Conservation (phyloP, 805 yeast species). For the Millerago galiae region DNA sequence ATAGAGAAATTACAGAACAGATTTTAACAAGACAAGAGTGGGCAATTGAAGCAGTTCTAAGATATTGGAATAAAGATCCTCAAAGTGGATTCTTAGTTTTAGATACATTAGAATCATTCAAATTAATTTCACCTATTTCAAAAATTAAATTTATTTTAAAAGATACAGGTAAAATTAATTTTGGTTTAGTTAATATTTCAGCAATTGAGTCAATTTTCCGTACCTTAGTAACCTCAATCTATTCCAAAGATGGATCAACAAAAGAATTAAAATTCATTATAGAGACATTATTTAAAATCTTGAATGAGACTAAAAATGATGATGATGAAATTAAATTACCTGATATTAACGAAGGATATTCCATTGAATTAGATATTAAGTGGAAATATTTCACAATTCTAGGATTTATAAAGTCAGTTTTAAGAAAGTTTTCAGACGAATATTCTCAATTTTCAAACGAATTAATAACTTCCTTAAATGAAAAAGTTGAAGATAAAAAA, state of each 20-base stretch:
- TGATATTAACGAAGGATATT: conserved; percentile 22
- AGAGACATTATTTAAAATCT: conserved; percentile 20
- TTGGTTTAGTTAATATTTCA: conserved; percentile 38
- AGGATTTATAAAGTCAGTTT: conserved; percentile 31
- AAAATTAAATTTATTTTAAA: conserved; percentile 38
- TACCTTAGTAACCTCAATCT: conserved; percentile 25
- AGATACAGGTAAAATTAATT: conserved; percentile 25
- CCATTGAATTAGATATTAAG: conserved; percentile 28
- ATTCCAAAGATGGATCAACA: conserved; percentile 15
- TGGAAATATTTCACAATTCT: conserved; percentile 38
- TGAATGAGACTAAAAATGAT: conserved; percentile 17
- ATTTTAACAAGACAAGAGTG: conserved; percentile 29
- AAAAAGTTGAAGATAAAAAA: conserved; percentile 27
- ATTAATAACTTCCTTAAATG: conserved; percentile 29
- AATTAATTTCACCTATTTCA: conserved; percentile 35
- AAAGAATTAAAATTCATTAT: conserved; percentile 25
- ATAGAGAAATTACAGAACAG: conserved; percentile 4
- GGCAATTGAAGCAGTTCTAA: conserved; percentile 50
- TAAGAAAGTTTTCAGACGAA: conserved; percentile 41
- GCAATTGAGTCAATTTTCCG: conserved; percentile 38
- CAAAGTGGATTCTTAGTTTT: conserved; percentile 57
- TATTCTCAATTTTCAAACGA: conserved; percentile 26
- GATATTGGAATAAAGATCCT: conserved; percentile 61
- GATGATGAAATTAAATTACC: conserved; percentile 22
- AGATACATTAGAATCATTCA: conserved; percentile 42